These are phyloP conservation scores for Licmophora abbreviata DNA, from an alignment of 108 stramenopile species.

Conservation along the genomic window DNA sequence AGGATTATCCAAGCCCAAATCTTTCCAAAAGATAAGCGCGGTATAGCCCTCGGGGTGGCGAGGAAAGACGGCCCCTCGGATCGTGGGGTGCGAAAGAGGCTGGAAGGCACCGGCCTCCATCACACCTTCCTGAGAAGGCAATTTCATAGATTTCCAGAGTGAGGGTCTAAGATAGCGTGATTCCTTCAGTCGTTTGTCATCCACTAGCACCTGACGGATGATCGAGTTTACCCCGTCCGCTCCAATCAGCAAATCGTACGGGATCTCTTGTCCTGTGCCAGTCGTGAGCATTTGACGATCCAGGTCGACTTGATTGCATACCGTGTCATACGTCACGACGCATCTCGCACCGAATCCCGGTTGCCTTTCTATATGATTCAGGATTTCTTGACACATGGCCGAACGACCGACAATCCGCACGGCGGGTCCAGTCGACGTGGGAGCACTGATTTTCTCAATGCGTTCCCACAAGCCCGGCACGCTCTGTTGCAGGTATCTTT, in stretches of 20 bases:
- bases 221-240: slow-evolving; percentile 6
- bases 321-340: too few species aligned
- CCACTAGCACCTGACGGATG: background rate
- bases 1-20: background rate
- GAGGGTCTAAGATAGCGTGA: background rate
- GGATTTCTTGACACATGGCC: too few species aligned
- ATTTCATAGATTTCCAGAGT: slow-evolving; percentile 6
- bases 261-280: too few species aligned
- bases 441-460: too few species aligned
- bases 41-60: background rate
- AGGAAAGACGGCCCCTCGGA: background rate
- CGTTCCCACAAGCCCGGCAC: too few species aligned
- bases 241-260: slow-evolving; percentile 3
- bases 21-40: background rate
- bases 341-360: too few species aligned
- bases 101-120: background rate
- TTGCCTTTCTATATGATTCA: too few species aligned
- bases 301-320: too few species aligned
- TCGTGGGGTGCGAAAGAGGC: background rate
- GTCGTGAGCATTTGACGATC: too few species aligned
- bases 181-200: background rate
- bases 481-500: too few species aligned
- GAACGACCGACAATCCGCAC: too few species aligned
- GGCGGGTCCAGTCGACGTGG: too few species aligned
- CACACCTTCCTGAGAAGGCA: slow-evolving; percentile 1